Conservation (phyloP, 805 yeast genomes). For the Saccharomycopsis olivae region DNA sequence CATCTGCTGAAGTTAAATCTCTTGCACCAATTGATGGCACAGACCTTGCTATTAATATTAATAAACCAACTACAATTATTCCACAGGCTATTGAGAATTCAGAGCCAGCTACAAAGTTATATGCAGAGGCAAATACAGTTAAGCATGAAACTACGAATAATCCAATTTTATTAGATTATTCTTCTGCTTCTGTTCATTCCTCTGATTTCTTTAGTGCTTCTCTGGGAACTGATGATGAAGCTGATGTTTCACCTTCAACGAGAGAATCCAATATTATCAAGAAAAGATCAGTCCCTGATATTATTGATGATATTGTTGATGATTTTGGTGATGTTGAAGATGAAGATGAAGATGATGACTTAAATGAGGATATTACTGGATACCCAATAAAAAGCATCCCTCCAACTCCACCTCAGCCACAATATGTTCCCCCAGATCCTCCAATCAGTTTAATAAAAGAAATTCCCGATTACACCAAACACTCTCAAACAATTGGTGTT, state of each 20-base stretch:
- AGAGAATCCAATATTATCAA: background rate
- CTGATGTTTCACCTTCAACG: background rate
- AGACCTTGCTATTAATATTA: too few species aligned
- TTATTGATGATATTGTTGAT: background rate
- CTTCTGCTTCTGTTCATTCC: conserved; percentile 6
- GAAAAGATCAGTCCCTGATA: background rate
- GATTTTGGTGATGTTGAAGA: background rate
- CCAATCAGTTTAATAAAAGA: background rate
- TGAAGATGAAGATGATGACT: background rate
- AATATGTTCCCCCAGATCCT: background rate
- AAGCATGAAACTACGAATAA: too few species aligned
- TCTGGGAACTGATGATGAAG: conserved; percentile 7
- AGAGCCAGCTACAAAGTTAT: too few species aligned
- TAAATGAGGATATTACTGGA: background rate
- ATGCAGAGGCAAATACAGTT: too few species aligned
- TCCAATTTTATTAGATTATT: too few species aligned
- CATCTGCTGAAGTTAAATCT: too few species aligned
- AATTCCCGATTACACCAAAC: background rate
- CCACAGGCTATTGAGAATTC: too few species aligned
- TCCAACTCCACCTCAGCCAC: background rate
- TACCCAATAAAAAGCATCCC: background rate
- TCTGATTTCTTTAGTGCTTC: conserved; percentile 14
- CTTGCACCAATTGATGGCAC: too few species aligned
- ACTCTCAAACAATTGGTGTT: background rate
- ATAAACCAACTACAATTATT: too few species aligned